These are phyloP conservation scores for Sugiyamaella lignohabitans DNA, from an alignment of 805 yeast genomes.

Conservation along the genomic window DNA sequence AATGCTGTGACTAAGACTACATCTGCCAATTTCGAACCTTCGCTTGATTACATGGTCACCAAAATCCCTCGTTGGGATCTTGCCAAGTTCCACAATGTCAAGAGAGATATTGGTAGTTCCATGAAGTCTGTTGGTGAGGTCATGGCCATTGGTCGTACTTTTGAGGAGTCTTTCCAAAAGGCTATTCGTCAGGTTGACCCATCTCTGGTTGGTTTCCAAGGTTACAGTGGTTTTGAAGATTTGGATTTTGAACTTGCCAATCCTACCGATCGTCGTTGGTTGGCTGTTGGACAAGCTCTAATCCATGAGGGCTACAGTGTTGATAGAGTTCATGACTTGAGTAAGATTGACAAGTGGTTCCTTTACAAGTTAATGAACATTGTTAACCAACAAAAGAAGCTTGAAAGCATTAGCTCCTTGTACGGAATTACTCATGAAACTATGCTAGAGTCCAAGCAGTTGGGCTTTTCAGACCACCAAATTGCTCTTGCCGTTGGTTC, in stretches of 20 bases:
- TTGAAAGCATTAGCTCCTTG: conserved; percentile 58
- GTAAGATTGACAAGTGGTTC: conserved; percentile 96
- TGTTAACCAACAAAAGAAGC: conserved; percentile 77
- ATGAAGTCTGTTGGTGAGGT: conserved; percentile 99
- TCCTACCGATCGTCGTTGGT: conserved; percentile 95
- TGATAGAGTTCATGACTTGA: conserved; percentile 83
- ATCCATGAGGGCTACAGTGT: conserved; percentile 86
- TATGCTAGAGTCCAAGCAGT: conserved; percentile 74
- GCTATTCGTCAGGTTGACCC: conserved; percentile 96
- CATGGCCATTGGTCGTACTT: conserved; percentile 97
- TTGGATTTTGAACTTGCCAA: conserved; percentile 70
- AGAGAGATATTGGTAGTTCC: conserved; percentile 87
- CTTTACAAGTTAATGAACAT: conserved; percentile 87
- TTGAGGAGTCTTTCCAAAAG: conserved; percentile 96
- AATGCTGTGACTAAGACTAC: conserved; percentile 96
- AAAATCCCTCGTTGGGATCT: conserved; percentile 99
- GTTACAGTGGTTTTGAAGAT: conserved; percentile 56
- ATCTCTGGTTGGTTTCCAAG: conserved; percentile 84
- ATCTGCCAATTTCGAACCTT: conserved; percentile 94
- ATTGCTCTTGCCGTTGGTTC: conserved; percentile 71
- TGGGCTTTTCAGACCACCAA: conserved; percentile 94
- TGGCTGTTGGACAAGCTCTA: conserved; percentile 97
- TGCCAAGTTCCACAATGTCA: conserved; percentile 90
- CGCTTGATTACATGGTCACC: conserved; percentile 91
- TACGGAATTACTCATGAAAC: conserved; percentile 59